phyloP scores from a whole-genome alignment of 768 basidiomycete species.

The Phlebiopsis gigantea region DNA sequence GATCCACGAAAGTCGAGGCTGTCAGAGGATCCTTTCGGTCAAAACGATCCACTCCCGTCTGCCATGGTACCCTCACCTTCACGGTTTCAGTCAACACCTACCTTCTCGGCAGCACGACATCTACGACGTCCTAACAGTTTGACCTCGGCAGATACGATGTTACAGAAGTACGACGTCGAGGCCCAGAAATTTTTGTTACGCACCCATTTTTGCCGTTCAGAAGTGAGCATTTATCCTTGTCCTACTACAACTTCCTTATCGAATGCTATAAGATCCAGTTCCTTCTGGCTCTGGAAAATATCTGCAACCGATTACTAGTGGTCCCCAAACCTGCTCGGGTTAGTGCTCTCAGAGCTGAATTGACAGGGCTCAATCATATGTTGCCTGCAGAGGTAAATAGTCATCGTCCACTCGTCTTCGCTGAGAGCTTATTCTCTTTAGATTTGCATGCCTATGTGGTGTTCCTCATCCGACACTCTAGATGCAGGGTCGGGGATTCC shows the following conservation, averaged over 20 bases:
- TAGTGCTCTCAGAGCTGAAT: constrained; percentile 92
- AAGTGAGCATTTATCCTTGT: constrained; percentile 42
- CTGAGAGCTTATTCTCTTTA: constrained; percentile 22
- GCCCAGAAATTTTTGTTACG: constrained; percentile 72
- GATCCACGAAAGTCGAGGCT: constrained; percentile 46
- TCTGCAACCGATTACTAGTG: constrained; percentile 86
- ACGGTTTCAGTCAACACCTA: constrained; percentile 70
- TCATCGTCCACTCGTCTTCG: not conserved
- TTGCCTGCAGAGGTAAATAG: constrained; percentile 83
- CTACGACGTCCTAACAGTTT: constrained; percentile 40
- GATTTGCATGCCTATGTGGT: constrained; percentile 91
- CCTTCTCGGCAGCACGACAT: constrained; percentile 46
- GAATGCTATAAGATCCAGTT: constrained; percentile 63
- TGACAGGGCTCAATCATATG: constrained; percentile 93
- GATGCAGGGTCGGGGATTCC: constrained; percentile 33
- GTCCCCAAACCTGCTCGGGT: constrained; percentile 93
- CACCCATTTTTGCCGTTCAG: constrained; percentile 84
- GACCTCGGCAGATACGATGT: constrained; percentile 47
- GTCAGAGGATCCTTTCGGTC: constrained; percentile 73
- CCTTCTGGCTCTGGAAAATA: constrained; percentile 82
- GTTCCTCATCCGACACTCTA: constrained; percentile 61
- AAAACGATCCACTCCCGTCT: constrained; percentile 44
- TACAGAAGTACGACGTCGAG: constrained; percentile 62
- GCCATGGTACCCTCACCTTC: constrained; percentile 24
- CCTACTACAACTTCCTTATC: not conserved